A percentile compares a stretch with the other conserved stretches of the same genome.
Conservation (phyloP, 164 flowering plant species). For the Aristolochia californica region DNA sequence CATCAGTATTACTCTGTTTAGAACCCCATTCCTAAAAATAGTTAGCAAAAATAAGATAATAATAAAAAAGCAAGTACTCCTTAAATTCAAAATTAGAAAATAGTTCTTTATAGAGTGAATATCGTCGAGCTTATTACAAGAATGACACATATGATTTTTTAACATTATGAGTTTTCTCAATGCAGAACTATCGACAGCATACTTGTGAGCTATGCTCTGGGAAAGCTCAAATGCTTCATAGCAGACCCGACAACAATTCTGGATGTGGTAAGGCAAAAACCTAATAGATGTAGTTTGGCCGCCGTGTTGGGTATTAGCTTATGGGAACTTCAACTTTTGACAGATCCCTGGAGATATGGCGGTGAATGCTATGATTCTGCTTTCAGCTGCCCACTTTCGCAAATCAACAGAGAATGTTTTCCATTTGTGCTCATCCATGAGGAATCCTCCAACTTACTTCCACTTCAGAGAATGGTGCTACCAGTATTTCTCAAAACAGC, state of each 20-base stretch:
- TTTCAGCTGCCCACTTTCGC: constrained; percentile 42
- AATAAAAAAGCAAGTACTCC: too few relatives aligned
- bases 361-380: constrained; percentile 56
- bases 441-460: constrained; percentile 24
- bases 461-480: constrained; percentile 17
- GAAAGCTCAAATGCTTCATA: neutral
- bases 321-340: neutral
- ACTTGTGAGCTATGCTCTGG: neutral
- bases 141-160: neutral
- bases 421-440: constrained; percentile 55
- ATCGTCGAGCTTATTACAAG: too few relatives aligned
- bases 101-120: too few relatives aligned
- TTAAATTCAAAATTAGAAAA: too few relatives aligned
- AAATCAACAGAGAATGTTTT: constrained; percentile 24
- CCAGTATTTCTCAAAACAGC: constrained; percentile 36
- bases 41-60: too few relatives aligned
- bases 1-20: too few relatives aligned
- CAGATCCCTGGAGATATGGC: constrained; percentile 94
- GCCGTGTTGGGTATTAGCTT: neutral
- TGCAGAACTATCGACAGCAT: constrained; percentile 1
- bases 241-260: neutral
- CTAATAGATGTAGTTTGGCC: neutral
- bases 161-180: neutral
- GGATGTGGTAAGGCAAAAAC: neutral
- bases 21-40: too few relatives aligned